Evolutionary conservation across 2,329 filamentous ascomycete genomes (phyloP).

Genomic region (Trichoderma brevicompactum): DNA sequence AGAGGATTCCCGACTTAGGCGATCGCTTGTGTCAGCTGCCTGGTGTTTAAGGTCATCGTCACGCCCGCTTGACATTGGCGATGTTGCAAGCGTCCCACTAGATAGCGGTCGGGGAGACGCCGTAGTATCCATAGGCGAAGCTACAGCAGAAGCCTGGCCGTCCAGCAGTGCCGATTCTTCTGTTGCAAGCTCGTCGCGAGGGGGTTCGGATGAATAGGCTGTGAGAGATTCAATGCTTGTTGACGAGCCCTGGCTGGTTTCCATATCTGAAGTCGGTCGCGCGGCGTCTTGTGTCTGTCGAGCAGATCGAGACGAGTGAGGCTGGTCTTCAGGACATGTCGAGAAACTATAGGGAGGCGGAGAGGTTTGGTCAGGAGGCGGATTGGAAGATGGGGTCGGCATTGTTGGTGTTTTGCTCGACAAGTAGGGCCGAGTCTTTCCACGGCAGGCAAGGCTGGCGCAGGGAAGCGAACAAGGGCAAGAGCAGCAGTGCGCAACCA

Average conservation of each 20-base stretch:
- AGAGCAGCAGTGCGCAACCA: slow-evolving; percentile 8
- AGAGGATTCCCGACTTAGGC: slow-evolving; percentile 35
- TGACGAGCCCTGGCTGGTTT: slow-evolving; percentile 32
- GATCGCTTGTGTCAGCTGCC: slow-evolving; percentile 34
- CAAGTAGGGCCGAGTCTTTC: background rate
- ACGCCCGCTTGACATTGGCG: slow-evolving; percentile 40
- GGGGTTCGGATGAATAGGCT: slow-evolving; percentile 32
- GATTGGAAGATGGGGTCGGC: slow-evolving; percentile 53
- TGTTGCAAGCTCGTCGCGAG: slow-evolving; percentile 32
- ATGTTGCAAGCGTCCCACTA: slow-evolving; percentile 41
- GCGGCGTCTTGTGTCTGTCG: slow-evolving; percentile 36
- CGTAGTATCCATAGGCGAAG: slow-evolving; percentile 48
- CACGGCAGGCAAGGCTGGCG: slow-evolving; percentile 7
- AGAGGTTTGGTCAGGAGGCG: slow-evolving; percentile 45
- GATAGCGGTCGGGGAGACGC: slow-evolving; percentile 50
- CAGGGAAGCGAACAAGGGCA: background rate
- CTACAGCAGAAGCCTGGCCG: slow-evolving; percentile 36
- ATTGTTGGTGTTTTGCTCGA: slow-evolving; percentile 39
- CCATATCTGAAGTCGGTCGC: slow-evolving; percentile 32
- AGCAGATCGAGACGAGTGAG: slow-evolving; percentile 35
- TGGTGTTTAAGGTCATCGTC: slow-evolving; percentile 38
- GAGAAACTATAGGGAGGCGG: slow-evolving; percentile 46
- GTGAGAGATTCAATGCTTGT: slow-evolving; percentile 35
- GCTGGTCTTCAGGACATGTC: slow-evolving; percentile 51
- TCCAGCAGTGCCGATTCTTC: slow-evolving; percentile 38